Conservation (phyloP, 352 stramenopile species). For the Peronospora belbahrii region DNA sequence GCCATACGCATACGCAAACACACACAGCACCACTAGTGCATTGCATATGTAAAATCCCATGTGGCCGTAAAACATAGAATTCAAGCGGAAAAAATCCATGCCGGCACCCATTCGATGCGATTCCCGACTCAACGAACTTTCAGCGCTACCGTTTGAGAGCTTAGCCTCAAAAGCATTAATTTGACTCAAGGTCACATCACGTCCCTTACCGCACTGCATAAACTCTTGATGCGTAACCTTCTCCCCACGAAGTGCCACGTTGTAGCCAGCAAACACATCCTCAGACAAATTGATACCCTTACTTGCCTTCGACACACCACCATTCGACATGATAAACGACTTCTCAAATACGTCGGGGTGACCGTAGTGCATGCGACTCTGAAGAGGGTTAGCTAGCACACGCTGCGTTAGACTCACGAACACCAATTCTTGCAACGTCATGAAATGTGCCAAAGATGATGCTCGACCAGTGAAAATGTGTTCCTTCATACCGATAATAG, state of each 20-base stretch:
- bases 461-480: constrained; percentile 85
- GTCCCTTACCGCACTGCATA: constrained; percentile 83
- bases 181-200: constrained; percentile 83
- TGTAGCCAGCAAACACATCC: constrained; percentile 87
- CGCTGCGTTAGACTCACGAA: constrained; percentile 85
- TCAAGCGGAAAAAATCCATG: constrained; percentile 87
- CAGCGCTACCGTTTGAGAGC: constrained; percentile 69
- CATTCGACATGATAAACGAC: constrained; percentile 79
- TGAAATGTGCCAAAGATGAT: constrained; percentile 80
- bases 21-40: constrained; percentile 67
- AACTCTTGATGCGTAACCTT: constrained; percentile 80
- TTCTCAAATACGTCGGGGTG: constrained; percentile 87
- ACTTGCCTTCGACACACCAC: constrained; percentile 80
- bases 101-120: constrained; percentile 70
- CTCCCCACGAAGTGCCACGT: constrained; percentile 66
- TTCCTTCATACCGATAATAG: constrained; percentile 86
- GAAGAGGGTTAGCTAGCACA: constrained; percentile 67
- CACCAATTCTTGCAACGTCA: constrained; percentile 82
- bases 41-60: constrained; percentile 88
- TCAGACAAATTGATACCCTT: constrained; percentile 87
- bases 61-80: constrained; percentile 87
- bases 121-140: constrained; percentile 76
- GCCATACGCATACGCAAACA: constrained; percentile 74
- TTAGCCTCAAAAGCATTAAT: constrained; percentile 87
- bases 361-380: constrained; percentile 82